Evolutionary conservation across 2,329 filamentous ascomycete genomes (phyloP), one percentile per base, ranked within the genome.

Genomic region (Talaromyces sp.): DNA sequence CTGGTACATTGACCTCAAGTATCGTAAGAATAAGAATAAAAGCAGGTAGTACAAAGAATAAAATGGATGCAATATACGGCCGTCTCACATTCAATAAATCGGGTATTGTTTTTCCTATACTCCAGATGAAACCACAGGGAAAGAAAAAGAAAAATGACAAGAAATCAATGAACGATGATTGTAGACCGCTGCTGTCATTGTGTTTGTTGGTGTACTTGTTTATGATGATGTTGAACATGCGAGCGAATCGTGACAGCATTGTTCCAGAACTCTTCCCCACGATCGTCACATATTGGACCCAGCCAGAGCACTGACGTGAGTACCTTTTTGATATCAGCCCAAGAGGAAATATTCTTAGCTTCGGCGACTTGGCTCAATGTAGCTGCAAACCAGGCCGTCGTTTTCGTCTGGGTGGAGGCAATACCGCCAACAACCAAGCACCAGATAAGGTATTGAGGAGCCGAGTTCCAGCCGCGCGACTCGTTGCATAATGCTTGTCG

Each of bases 231-330:
- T 24, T 35, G 55, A 17, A 61, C 56, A 24, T 61, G 59, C 38
- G 59, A 13, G 26, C 59, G 59, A 19, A 61, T 50, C 43, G 26
- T 54, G 24, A 55, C 59, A 19, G 59, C 59, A 10, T 55, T 61
- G 14, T 43, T 61, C 50, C 67, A 69, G 13, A 69, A 43, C 27
- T 65, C 64, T 19, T 67, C 53, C 2, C 65, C 67, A 58, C 66
- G 64, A n/a, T 60, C 56, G 31, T 68, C 66, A 41, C 67, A 68
- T 13, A 66, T 64, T 31, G 63, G 56, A 5, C 63, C 59, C 21
- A 66, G 64, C 67, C 67, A 69, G 46, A 69, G 38, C 32, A 65
- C 63, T 38, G 63, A 64, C 49, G 59, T 59, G 29, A 69, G 52
- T 9, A 61, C 63, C 11, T 62, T 60, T 43, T 64, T 63, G 46